Conservation (phyloP, 2,329 filamentous ascomycete species). For the Torrubiella hemipterigena region DNA sequence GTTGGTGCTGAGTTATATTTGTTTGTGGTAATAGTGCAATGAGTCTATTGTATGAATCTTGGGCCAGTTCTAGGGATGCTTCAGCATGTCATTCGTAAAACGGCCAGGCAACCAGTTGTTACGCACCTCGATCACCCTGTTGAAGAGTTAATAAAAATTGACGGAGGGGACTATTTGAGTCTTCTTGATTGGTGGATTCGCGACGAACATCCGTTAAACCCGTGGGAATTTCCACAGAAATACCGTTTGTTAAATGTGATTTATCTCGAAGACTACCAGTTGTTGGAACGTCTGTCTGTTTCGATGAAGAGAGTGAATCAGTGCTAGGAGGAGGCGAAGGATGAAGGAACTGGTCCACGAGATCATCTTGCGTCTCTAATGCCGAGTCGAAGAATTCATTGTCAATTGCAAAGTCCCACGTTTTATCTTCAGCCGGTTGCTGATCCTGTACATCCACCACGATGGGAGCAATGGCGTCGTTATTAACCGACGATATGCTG, state of each 20-base stretch:
- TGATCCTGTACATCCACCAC: not conserved
- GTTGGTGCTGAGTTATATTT: not conserved
- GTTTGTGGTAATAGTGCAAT: constrained; percentile 1
- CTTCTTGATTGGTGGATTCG: no score
- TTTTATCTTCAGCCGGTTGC: not conserved
- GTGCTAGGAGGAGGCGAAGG: not conserved
- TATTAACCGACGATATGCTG: constrained; percentile 1
- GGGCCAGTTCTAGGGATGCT: not conserved
- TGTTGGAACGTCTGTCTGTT: not conserved
- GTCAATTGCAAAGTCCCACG: constrained; percentile 2
- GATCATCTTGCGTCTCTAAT: not conserved
- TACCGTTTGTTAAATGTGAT: not conserved
- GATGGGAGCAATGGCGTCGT: not conserved
- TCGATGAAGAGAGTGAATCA: no score
- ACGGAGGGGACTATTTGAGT: not conserved
- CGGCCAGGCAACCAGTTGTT: not conserved
- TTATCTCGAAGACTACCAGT: not conserved
- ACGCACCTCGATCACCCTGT: not conserved
- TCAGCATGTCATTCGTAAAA: no score
- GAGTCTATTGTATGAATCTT: constrained; percentile 3
- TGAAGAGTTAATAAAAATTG: constrained; percentile 2
- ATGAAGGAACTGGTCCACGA: not conserved
- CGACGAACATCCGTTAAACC: no score
- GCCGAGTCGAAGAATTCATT: not conserved
- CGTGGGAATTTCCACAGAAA: no score